Percentiles rank a stretch among this genome's conserved stretches.
phyloP scores from a whole-genome alignment of 768 basidiomycete species.

The Macrolepiota dolichaula region DNA sequence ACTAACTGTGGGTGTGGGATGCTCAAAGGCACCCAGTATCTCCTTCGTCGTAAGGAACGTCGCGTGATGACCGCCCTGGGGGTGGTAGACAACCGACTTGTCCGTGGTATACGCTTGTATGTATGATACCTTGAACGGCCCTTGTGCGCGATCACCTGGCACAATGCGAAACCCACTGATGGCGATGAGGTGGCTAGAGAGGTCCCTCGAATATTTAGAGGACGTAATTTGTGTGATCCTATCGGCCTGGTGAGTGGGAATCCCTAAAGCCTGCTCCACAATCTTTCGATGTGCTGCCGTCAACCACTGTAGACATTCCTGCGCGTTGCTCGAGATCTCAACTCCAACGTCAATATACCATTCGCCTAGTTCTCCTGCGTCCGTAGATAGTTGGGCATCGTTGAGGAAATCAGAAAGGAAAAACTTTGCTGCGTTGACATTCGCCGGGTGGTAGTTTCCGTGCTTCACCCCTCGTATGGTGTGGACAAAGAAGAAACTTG shows the following conservation, averaged over 20 bases:
- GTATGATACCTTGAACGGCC: conserved; percentile 8
- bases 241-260: not conserved
- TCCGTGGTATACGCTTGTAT: conserved; percentile 18
- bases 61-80: conserved; percentile 8
- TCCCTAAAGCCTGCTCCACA: not conserved
- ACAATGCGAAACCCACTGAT: conserved; percentile 14
- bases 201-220: conserved; percentile 14
- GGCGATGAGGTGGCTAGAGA: conserved; percentile 13
- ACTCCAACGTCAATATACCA: conserved; percentile 23
- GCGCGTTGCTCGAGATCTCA: conserved; percentile 14
- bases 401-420: not conserved
- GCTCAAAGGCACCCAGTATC: not conserved
- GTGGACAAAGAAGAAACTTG: conserved; percentile 11
- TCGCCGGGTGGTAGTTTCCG: not conserved
- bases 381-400: not conserved
- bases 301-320: conserved; percentile 16
- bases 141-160: conserved; percentile 9
- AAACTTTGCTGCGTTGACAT: not conserved
- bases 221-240: not conserved
- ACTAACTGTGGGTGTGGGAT: not conserved
- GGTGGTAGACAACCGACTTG: conserved; percentile 14
- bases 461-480: conserved; percentile 13
- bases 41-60: conserved; percentile 1
- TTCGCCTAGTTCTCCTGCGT: not conserved
- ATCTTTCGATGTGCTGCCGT: not conserved